Evolutionary conservation across 2,329 filamentous ascomycete species (phyloP).

Genomic region (Cladophialophora yegresii): DNA sequence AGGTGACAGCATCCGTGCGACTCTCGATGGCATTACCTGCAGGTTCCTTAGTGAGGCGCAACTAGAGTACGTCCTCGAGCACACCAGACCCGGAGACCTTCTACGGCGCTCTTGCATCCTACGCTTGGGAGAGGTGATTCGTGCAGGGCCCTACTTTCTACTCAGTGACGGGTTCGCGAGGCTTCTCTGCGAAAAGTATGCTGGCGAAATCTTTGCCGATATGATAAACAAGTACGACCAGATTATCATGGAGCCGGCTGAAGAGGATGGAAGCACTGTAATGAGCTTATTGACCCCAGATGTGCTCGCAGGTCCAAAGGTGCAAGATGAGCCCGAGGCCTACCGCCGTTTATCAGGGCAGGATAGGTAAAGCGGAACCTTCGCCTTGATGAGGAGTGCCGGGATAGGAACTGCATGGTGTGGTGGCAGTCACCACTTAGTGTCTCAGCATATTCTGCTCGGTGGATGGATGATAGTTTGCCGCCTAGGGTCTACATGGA

Average conservation of each 20-base stretch:
- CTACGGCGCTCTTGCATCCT: conserved; percentile 2
- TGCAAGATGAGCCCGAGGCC: not conserved
- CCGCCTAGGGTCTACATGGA: too few relatives aligned
- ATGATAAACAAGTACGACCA: conserved; percentile 4
- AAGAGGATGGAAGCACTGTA: not conserved
- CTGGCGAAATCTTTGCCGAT: conserved; percentile 9
- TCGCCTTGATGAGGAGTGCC: not conserved
- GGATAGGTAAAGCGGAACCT: not conserved
- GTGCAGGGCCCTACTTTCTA: not conserved
- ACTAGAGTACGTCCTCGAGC: conserved; percentile 8
- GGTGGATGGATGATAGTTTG: too few relatives aligned
- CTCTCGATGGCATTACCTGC: not conserved
- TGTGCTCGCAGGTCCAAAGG: not conserved
- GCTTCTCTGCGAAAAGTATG: conserved; percentile 2
- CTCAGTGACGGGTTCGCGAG: not conserved
- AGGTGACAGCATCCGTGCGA: not conserved
- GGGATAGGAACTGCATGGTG: too few relatives aligned
- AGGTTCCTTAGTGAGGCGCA: not conserved
- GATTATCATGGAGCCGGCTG: not conserved
- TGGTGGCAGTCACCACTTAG: too few relatives aligned
- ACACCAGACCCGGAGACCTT: conserved; percentile 5
- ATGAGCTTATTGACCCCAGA: not conserved
- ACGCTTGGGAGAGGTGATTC: not conserved
- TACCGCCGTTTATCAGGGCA: not conserved
- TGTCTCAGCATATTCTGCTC: too few relatives aligned